These are phyloP conservation scores for Leucosporidium creatinivorum DNA, from an alignment of 768 basidiomycete species.

Conservation along the genomic window DNA sequence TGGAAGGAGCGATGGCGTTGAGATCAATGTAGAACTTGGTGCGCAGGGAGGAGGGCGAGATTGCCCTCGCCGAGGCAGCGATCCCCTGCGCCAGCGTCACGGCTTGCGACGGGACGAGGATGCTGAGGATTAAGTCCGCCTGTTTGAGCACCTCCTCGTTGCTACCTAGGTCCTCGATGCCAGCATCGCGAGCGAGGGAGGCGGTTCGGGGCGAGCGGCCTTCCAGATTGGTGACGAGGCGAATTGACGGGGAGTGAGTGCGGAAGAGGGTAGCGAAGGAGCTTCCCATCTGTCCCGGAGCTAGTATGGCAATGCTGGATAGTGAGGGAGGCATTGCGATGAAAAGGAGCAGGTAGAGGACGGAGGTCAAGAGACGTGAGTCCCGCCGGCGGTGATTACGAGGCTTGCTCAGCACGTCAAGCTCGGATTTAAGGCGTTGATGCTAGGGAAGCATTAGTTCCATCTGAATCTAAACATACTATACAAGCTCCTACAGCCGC, in stretches of 20 bases:
- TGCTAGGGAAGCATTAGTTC: too few relatives aligned
- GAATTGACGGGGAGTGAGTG: not conserved
- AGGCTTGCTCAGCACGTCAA: too few relatives aligned
- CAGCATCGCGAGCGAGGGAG: not conserved
- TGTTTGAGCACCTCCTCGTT: not conserved
- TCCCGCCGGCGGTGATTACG: too few relatives aligned
- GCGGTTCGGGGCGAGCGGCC: not conserved
- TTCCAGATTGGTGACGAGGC: not conserved
- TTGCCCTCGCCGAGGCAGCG: not conserved
- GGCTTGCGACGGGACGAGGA: not conserved
- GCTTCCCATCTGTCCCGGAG: slow-evolving; percentile 1
- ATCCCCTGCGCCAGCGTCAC: not conserved
- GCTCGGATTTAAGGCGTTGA: too few relatives aligned
- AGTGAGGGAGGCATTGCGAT: not conserved
- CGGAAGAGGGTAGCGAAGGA: not conserved
- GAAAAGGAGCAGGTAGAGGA: too few relatives aligned
- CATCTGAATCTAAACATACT: too few relatives aligned
- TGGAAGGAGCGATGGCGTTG: not conserved
- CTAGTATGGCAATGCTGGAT: not conserved
- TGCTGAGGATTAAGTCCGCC: not conserved
- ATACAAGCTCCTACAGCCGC: too few relatives aligned
- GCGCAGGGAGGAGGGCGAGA: not conserved
- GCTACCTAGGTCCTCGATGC: not conserved
- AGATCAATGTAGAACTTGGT: slow-evolving; percentile 5
- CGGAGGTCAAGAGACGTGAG: too few relatives aligned